phyloP scores from a whole-genome alignment of 2,329 filamentous ascomycete genomes.

The Ceratocystis lukuohia region DNA sequence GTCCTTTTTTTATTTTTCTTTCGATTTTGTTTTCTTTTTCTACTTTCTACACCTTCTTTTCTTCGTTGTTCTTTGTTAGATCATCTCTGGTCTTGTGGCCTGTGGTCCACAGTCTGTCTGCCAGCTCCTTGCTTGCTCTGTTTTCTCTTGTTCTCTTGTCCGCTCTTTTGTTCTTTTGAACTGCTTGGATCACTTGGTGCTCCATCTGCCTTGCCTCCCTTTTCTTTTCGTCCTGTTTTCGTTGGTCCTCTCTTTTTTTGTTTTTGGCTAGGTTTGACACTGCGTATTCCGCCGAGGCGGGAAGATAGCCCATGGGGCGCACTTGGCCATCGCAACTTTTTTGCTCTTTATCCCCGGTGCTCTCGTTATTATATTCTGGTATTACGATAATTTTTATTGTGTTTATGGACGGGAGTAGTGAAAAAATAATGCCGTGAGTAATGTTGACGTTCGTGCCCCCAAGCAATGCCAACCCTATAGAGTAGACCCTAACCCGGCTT shows the following conservation, averaged over 20 bases:
- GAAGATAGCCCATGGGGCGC: too few species aligned
- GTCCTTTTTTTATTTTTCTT: neutral
- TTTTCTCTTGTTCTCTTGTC: neutral
- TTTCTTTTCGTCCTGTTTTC: neutral
- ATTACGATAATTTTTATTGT: too few species aligned
- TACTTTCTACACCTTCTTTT: neutral
- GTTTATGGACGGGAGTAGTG: too few species aligned
- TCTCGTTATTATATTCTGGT: too few species aligned
- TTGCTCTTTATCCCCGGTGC: too few species aligned
- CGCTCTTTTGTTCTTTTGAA: conserved; percentile 1
- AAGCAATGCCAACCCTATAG: too few species aligned
- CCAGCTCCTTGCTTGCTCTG: neutral
- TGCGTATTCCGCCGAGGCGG: neutral
- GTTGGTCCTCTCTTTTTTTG: neutral
- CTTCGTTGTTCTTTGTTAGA: neutral
- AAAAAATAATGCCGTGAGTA: too few species aligned
- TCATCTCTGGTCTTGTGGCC: neutral
- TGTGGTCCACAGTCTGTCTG: neutral
- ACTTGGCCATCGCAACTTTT: too few species aligned
- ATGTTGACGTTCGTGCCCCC: too few species aligned
- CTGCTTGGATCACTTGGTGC: neutral
- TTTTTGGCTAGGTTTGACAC: neutral
- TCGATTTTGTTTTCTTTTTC: conserved; percentile 4
- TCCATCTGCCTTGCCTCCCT: neutral
- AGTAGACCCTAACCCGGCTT: neutral